phyloP scores from a whole-genome alignment of 495 filamentous ascomycete species.

The Symbiotaphrina buchneri region DNA sequence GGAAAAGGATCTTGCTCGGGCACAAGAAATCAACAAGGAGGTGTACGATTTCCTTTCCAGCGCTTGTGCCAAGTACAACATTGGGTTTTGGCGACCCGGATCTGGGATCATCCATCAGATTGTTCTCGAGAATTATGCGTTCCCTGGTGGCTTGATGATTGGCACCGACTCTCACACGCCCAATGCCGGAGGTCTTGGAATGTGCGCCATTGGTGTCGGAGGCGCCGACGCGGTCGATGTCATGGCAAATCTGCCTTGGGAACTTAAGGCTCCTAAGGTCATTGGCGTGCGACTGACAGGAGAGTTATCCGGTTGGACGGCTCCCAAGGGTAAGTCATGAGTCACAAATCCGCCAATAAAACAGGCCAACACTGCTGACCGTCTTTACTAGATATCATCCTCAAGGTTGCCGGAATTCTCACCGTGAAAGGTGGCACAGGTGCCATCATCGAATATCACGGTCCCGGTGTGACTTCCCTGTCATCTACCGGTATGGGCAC shows the following conservation, averaged over 20 bases:
- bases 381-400: conserved; percentile 53
- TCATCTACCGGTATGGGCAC: conserved; percentile 44
- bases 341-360: background rate
- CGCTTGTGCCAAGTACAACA: conserved; percentile 96
- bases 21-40: conserved; percentile 93
- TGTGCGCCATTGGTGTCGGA: conserved; percentile 92
- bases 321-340: conserved; percentile 48
- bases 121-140: conserved; percentile 93
- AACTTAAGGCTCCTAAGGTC: conserved; percentile 92
- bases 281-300: conserved; percentile 93
- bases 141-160: conserved; percentile 95
- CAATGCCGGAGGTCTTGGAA: conserved; percentile 92
- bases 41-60: conserved; percentile 95
- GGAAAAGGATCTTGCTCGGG: conserved; percentile 80
- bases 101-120: conserved; percentile 99
- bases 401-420: conserved; percentile 91
- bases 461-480: conserved; percentile 54
- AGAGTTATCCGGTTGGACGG: conserved; percentile 74
- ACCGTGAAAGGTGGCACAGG: conserved; percentile 98
- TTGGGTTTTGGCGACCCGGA: conserved; percentile 97
- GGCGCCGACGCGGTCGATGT: conserved; percentile 98
- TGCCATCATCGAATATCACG: conserved; percentile 87
- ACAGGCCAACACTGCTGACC: background rate
- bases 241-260: conserved; percentile 96
- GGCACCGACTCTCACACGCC: conserved; percentile 98